phyloP scores from a whole-genome alignment of 805 yeast species.

The Sugiyamaella marilandica region DNA sequence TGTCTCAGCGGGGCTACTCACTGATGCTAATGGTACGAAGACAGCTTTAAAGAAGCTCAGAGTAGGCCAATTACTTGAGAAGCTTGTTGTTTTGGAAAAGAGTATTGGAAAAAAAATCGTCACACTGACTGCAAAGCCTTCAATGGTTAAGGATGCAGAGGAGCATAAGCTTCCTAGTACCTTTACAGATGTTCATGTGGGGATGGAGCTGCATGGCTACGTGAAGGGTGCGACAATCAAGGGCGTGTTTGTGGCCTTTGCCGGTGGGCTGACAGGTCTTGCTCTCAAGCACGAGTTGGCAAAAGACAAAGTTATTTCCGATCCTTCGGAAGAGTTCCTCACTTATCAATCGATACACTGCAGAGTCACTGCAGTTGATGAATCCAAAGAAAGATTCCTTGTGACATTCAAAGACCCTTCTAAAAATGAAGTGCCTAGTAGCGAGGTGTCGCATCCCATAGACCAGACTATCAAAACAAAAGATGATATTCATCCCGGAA shows the following conservation, averaged over 20 bases:
- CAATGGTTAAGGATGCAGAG: slow-evolving; percentile 62
- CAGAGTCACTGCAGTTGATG: slow-evolving; percentile 62
- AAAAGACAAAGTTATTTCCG: slow-evolving; percentile 45
- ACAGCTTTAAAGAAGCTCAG: slow-evolving; percentile 54
- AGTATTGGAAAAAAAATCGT: slow-evolving; percentile 58
- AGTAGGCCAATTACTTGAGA: slow-evolving; percentile 53
- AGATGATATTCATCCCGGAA: slow-evolving; percentile 57
- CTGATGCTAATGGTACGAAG: slow-evolving; percentile 73
- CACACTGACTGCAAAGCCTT: slow-evolving; percentile 57
- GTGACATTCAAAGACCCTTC: slow-evolving; percentile 46
- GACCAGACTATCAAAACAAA: slow-evolving; percentile 59
- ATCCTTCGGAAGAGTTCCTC: slow-evolving; percentile 50
- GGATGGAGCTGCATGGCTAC: slow-evolving; percentile 60
- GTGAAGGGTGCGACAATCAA: slow-evolving; percentile 69
- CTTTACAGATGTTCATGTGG: slow-evolving; percentile 53
- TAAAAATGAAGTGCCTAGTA: background rate
- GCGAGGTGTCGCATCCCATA: slow-evolving; percentile 43
- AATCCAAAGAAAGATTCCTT: slow-evolving; percentile 63
- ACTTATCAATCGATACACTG: slow-evolving; percentile 69
- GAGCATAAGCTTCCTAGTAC: slow-evolving; percentile 48
- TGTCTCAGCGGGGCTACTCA: slow-evolving; percentile 65
- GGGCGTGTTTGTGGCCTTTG: slow-evolving; percentile 83
- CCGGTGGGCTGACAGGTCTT: slow-evolving; percentile 74
- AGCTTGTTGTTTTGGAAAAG: slow-evolving; percentile 63
- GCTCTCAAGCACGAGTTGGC: slow-evolving; percentile 59